These are phyloP conservation scores for Solidago caesia DNA, from an alignment of 129 eudicot genomes.

Conservation along the genomic window DNA sequence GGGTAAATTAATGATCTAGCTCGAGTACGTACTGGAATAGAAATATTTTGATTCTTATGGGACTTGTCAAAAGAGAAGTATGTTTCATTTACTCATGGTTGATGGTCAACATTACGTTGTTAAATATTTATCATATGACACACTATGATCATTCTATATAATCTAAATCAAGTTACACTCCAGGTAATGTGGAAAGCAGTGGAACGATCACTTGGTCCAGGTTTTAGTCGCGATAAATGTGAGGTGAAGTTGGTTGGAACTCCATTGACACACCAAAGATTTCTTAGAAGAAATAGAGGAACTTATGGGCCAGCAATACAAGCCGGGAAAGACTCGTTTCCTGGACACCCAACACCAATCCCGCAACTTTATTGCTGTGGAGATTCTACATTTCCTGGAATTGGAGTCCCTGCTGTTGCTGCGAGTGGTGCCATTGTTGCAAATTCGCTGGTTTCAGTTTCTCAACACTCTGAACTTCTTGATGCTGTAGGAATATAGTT, in stretches of 20 bases:
- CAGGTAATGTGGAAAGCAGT: constrained; percentile 96
- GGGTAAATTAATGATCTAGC: neutral
- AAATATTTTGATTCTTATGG: neutral
- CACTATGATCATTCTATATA: neutral
- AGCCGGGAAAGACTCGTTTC: constrained; percentile 81
- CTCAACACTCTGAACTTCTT: constrained; percentile 83
- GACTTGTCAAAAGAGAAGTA: neutral
- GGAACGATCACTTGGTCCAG: constrained; percentile 81
- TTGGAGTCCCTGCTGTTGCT: constrained; percentile 98
- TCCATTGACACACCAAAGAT: constrained; percentile 83
- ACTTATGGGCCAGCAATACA: constrained; percentile 92
- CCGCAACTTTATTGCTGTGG: constrained; percentile 87
- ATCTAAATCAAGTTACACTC: neutral
- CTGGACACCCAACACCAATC: constrained; percentile 91
- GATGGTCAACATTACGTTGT: neutral
- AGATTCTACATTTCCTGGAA: constrained; percentile 96
- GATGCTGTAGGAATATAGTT: constrained; percentile 86
- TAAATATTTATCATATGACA: neutral
- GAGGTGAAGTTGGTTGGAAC: constrained; percentile 87
- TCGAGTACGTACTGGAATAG: neutral
- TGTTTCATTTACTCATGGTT: neutral
- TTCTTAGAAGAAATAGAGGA: constrained; percentile 78
- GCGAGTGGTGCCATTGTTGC: constrained; percentile 99
- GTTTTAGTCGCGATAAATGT: constrained; percentile 72
- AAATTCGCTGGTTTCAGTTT: constrained; percentile 84